phyloP scores from a whole-genome alignment of 1,139 yeast species.

The Scheffersomyces titani region DNA sequence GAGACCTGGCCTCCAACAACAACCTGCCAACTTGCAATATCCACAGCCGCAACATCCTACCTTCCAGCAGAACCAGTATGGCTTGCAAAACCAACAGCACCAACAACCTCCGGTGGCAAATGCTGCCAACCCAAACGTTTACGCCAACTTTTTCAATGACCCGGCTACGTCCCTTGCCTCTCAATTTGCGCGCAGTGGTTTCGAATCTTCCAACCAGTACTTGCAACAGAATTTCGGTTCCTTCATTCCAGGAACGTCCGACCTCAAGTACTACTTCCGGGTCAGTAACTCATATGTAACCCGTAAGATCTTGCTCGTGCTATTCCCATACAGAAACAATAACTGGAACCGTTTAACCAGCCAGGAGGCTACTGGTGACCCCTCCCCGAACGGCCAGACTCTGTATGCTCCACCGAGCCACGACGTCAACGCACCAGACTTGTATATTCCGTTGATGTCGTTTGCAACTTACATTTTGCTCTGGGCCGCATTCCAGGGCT shows the following conservation, averaged over 20 bases:
- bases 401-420: slow-evolving; percentile 71
- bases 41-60: slow-evolving; percentile 35
- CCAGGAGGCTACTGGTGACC: slow-evolving; percentile 33
- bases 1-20: slow-evolving; percentile 6
- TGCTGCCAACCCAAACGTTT: slow-evolving; percentile 2
- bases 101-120: slow-evolving; percentile 12
- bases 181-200: slow-evolving; percentile 85
- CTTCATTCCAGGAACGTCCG: slow-evolving; percentile 50
- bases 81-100: slow-evolving; percentile 14
- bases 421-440: slow-evolving; percentile 93
- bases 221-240: slow-evolving; percentile 69
- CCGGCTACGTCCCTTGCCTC: slow-evolving; percentile 86
- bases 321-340: slow-evolving; percentile 85
- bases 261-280: slow-evolving; percentile 82
- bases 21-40: slow-evolving; percentile 26
- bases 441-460: slow-evolving; percentile 94
- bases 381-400: slow-evolving; percentile 35
- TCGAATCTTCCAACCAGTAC: slow-evolving; percentile 70
- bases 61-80: slow-evolving; percentile 13
- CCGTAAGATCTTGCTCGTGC: slow-evolving; percentile 66
- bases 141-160: slow-evolving; percentile 60
- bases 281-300: slow-evolving; percentile 88
- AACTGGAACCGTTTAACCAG: slow-evolving; percentile 70
- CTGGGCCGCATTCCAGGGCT: slow-evolving; percentile 84
- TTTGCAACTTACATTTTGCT: slow-evolving; percentile 83